phyloP scores from a whole-genome alignment of 2,329 filamentous ascomycete genomes.

The Stachybotrys chartarum region DNA sequence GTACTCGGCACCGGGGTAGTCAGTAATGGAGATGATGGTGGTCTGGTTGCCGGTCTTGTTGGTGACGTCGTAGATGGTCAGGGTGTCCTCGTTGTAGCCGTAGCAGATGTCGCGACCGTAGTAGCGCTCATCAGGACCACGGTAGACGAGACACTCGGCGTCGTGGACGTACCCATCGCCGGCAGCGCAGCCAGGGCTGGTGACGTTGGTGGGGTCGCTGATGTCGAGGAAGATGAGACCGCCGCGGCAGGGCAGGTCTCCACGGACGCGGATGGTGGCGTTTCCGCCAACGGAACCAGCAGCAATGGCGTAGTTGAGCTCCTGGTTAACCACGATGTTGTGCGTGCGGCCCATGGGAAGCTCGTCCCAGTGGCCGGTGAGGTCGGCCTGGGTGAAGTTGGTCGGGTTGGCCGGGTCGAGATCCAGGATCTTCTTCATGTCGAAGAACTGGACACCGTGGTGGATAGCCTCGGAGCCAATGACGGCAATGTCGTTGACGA shows the following conservation, averaged over 20 bases:
- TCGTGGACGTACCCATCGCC: constrained; percentile 1
- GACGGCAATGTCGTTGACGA: constrained; percentile 27
- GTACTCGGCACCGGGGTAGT: constrained; percentile 45
- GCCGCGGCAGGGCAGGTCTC: constrained; percentile 31
- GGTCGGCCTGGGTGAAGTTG: constrained; percentile 24
- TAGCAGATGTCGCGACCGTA: constrained; percentile 5
- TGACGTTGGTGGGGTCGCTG: constrained; percentile 44
- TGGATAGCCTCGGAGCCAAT: constrained; percentile 35
- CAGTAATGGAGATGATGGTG: constrained; percentile 40
- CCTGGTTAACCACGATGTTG: constrained; percentile 44
- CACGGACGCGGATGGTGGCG: constrained; percentile 8
- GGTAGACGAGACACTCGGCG: constrained; percentile 1
- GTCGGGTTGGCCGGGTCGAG: constrained; percentile 16
- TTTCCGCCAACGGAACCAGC: constrained; percentile 22
- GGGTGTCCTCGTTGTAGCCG: constrained; percentile 1
- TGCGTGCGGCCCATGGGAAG: constrained; percentile 35
- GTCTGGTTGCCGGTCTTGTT: constrained; percentile 31
- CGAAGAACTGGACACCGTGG: constrained; percentile 58
- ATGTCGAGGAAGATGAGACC: constrained; percentile 54
- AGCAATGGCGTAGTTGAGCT: constrained; percentile 38
- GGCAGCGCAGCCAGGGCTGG: constrained; percentile 37
- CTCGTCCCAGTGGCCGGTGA: constrained; percentile 27
- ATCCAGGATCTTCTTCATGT: constrained; percentile 36
- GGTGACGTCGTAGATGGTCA: constrained; percentile 26
- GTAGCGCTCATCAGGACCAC: not conserved